These are phyloP conservation scores for Termitomyces sp. DNA, from an alignment of 768 basidiomycete species.

Conservation along the genomic window DNA sequence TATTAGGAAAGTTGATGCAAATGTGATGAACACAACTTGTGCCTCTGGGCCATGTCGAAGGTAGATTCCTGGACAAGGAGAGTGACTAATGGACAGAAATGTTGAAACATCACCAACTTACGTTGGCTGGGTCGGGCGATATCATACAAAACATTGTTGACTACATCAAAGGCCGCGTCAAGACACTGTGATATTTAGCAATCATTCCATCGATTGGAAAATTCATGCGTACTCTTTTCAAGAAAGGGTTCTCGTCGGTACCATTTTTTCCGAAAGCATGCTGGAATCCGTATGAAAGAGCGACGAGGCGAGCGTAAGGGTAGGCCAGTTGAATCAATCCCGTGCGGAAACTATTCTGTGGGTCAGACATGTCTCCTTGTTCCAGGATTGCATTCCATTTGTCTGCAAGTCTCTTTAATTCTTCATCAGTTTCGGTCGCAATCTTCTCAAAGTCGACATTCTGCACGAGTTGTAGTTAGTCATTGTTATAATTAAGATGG, in stretches of 20 bases:
- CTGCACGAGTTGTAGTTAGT: conserved; percentile 25
- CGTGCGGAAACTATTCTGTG: conserved; percentile 53
- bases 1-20: conserved; percentile 77
- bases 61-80: conserved; percentile 35
- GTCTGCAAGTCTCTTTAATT: conserved; percentile 47
- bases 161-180: conserved; percentile 59
- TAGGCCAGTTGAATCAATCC: conserved; percentile 57
- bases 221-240: conserved; percentile 48
- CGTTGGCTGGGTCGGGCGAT: conserved; percentile 52
- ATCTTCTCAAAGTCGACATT: conserved; percentile 57
- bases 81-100: neutral
- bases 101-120: conserved; percentile 21
- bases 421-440: conserved; percentile 64
- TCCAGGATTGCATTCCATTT: conserved; percentile 53
- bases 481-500: neutral
- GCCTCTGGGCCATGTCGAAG: conserved; percentile 75
- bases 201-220: neutral
- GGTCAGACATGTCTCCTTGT: conserved; percentile 46
- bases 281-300: conserved; percentile 73
- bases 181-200: conserved; percentile 42
- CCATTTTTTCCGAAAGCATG: conserved; percentile 62
- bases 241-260: conserved; percentile 59
- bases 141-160: conserved; percentile 53
- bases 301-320: conserved; percentile 64
- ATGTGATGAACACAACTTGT: conserved; percentile 73